Evolutionary conservation across 2,329 filamentous ascomycete genomes (phyloP).

Genomic region (Aspergillus sergii): DNA sequence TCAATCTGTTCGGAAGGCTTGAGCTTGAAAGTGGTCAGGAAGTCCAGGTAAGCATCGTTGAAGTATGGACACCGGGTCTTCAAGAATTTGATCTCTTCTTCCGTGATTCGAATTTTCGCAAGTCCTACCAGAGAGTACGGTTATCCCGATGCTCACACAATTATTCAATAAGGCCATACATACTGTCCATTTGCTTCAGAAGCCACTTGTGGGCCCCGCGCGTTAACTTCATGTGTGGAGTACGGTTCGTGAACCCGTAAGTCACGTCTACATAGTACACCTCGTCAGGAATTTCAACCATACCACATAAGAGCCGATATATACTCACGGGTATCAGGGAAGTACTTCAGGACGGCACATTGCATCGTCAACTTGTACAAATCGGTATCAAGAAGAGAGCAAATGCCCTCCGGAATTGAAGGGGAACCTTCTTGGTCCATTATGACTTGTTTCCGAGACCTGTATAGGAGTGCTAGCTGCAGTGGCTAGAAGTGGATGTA

Average conservation of each 20-base stretch:
- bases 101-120: slow-evolving; percentile 74
- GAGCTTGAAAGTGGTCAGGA: slow-evolving; percentile 78
- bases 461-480: not conserved
- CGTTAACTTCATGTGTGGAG: slow-evolving; percentile 87
- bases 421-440: slow-evolving; percentile 33
- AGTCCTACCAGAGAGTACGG: slow-evolving; percentile 62
- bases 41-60: slow-evolving; percentile 73
- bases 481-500: not conserved
- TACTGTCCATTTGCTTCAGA: slow-evolving; percentile 77
- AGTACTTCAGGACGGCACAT: slow-evolving; percentile 92
- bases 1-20: slow-evolving; percentile 78
- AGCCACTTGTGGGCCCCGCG: slow-evolving; percentile 85
- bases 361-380: slow-evolving; percentile 99
- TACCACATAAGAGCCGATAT: too few relatives aligned
- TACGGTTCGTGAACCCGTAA: slow-evolving; percentile 94
- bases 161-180: slow-evolving; percentile 26
- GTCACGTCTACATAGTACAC: slow-evolving; percentile 62
- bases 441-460: not conserved
- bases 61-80: slow-evolving; percentile 80
- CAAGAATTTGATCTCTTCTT: slow-evolving; percentile 80
- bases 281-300: slow-evolving; percentile 8
- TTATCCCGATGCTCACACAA: not conserved
- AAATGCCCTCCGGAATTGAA: slow-evolving; percentile 66
- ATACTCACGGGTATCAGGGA: slow-evolving; percentile 63
- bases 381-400: slow-evolving; percentile 79